Evolutionary conservation across 225 moss, liverwort and hornwort species (phyloP).

Genomic region (Sphagnum tenellum): DNA sequence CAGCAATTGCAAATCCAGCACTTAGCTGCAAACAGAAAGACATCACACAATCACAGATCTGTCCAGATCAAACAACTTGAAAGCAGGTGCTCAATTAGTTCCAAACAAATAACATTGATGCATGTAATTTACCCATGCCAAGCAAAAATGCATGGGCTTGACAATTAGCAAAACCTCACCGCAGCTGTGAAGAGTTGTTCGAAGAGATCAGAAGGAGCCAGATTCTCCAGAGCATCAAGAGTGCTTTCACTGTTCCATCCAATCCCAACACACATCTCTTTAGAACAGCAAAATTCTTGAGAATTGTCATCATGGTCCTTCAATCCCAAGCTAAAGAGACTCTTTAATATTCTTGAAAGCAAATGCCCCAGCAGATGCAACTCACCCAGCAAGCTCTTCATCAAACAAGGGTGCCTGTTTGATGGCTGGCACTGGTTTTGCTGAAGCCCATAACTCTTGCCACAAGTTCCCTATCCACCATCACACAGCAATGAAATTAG

Average conservation of each 20-base stretch:
- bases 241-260: conserved; percentile 62
- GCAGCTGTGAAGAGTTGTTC: conserved; percentile 81
- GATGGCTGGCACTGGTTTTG: conserved; percentile 80
- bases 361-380: background rate
- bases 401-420: conserved; percentile 93
- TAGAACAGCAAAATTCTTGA: background rate
- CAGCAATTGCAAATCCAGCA: conserved; percentile 84
- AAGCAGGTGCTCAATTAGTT: no score
- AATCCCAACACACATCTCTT: no score
- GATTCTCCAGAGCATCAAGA: conserved; percentile 62
- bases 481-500: background rate
- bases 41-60: no score
- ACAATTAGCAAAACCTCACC: conserved; percentile 18
- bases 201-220: conserved; percentile 70
- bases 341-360: background rate
- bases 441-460: conserved; percentile 94
- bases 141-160: no score
- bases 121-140: no score
- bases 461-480: conserved; percentile 61
- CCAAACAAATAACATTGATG: no score
- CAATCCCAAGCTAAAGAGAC: no score
- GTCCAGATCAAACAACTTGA: no score
- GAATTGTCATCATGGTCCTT: background rate
- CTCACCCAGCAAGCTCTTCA: conserved; percentile 91
- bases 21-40: conserved; percentile 42